A percentile compares a stretch with the other conserved stretches of the same genome.
These are phyloP conservation scores for Ascochyta pisi DNA, from an alignment of 2,329 filamentous ascomycete species.

Conservation along the genomic window DNA sequence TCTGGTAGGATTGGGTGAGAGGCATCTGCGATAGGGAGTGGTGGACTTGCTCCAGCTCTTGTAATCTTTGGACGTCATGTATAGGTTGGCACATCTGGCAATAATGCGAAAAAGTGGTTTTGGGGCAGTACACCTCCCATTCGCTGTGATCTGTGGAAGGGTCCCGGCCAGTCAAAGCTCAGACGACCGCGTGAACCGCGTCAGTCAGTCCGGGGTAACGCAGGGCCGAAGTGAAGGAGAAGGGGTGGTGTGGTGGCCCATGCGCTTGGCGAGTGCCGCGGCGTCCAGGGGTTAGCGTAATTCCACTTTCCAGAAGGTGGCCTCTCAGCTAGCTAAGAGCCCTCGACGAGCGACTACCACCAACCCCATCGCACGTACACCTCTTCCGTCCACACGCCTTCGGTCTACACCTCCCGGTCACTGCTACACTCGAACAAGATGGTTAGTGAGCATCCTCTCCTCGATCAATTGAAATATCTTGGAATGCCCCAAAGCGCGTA, in stretches of 20 bases:
- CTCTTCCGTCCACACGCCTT: slow-evolving; percentile 6
- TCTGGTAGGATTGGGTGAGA: slow-evolving; percentile 20
- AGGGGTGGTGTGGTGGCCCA: slow-evolving; percentile 10
- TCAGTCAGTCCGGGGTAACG: slow-evolving; percentile 12
- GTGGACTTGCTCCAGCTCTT: slow-evolving; percentile 26
- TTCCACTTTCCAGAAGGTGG: slow-evolving; percentile 17
- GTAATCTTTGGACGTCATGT: slow-evolving; percentile 30
- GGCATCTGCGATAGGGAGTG: slow-evolving; percentile 23
- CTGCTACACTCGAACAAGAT: slow-evolving; percentile 2
- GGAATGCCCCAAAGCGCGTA: background rate
- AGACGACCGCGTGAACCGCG: background rate
- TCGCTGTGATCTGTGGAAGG: background rate
- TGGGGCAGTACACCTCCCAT: background rate
- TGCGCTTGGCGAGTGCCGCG: slow-evolving; percentile 10
- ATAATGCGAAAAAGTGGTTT: slow-evolving; percentile 42
- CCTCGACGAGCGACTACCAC: slow-evolving; percentile 9
- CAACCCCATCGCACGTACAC: slow-evolving; percentile 11
- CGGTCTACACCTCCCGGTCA: slow-evolving; percentile 14
- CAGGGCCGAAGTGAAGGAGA: slow-evolving; percentile 10
- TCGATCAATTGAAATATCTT: slow-evolving; percentile 5
- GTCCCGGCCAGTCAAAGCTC: slow-evolving; percentile 6
- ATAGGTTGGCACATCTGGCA: slow-evolving; percentile 30
- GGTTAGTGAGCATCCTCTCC: slow-evolving; percentile 8
- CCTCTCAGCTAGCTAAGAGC: slow-evolving; percentile 17
- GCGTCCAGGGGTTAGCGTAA: slow-evolving; percentile 4